phyloP scores from a whole-genome alignment of 225 moss, liverwort and hornwort species.

The Anthoceros angustus region DNA sequence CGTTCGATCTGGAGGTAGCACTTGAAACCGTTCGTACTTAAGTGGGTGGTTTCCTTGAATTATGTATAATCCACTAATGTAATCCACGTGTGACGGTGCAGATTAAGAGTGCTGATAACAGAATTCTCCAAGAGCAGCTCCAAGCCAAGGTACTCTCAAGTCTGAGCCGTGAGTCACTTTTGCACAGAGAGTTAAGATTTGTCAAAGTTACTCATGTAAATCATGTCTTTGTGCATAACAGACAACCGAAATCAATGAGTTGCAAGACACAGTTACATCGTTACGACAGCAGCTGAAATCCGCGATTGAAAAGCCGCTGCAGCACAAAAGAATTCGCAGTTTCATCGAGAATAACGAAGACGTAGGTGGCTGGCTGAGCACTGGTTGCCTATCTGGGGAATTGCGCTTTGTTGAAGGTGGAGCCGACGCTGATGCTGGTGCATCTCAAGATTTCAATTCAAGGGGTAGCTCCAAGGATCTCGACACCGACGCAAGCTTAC shows the following conservation, averaged over 20 bases:
- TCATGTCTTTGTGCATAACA: slow-evolving; percentile 9
- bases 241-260: slow-evolving; percentile 69
- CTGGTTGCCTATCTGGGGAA: slow-evolving; percentile 68
- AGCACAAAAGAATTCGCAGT: slow-evolving; percentile 41
- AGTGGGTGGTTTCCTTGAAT: neutral
- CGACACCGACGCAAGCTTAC: slow-evolving; percentile 33
- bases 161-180: neutral
- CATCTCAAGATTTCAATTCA: slow-evolving; percentile 38
- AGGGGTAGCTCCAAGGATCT: slow-evolving; percentile 61
- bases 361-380: slow-evolving; percentile 70
- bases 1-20: slow-evolving; percentile 77
- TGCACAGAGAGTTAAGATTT: neutral
- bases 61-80: slow-evolving; percentile 6
- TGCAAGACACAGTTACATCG: slow-evolving; percentile 50
- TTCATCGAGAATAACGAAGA: slow-evolving; percentile 74
- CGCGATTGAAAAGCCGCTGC: slow-evolving; percentile 44
- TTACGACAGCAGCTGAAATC: slow-evolving; percentile 63
- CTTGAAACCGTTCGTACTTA: neutral
- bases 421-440: slow-evolving; percentile 34
- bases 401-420: slow-evolving; percentile 75
- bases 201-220: neutral
- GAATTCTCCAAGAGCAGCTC: slow-evolving; percentile 90
- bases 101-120: slow-evolving; percentile 92
- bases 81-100: slow-evolving; percentile 13
- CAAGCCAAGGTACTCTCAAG: slow-evolving; percentile 46